phyloP scores from a whole-genome alignment of 73 alveolate genomes.

The Tetrahymena malaccensis region DNA sequence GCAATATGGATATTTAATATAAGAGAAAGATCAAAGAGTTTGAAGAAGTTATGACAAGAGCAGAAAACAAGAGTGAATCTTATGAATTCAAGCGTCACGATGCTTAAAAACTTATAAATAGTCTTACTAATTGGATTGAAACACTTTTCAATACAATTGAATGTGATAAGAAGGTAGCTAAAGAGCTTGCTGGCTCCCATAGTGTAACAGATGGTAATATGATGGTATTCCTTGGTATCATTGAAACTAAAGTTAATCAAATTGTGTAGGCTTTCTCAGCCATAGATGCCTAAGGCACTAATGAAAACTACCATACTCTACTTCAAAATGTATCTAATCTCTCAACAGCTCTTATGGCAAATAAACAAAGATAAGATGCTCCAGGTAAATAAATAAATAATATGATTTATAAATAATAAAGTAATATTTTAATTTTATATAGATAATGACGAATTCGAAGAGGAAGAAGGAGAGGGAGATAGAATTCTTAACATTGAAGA shows the following conservation, averaged over 20 bases:
- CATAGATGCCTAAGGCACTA: not conserved
- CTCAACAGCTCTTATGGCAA: not conserved
- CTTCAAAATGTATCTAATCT: not conserved
- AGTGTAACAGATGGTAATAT: conserved; percentile 67
- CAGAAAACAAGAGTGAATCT: conserved; percentile 67
- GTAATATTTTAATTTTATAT: no score
- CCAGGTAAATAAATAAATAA: not conserved
- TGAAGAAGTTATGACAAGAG: conserved; percentile 48
- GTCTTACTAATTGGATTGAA: conserved; percentile 47
- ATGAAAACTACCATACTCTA: not conserved
- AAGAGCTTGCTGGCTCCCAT: conserved; percentile 51
- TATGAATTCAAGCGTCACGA: conserved; percentile 66
- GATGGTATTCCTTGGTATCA: conserved; percentile 63
- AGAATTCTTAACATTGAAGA: conserved; percentile 27
- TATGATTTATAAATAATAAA: no score
- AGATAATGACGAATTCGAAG: conserved; percentile 32
- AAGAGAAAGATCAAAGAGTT: conserved; percentile 43
- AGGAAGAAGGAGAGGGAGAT: conserved; percentile 38
- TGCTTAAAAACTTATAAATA: conserved; percentile 65
- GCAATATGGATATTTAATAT: conserved; percentile 35
- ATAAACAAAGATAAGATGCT: not conserved
- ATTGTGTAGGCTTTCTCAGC: conserved; percentile 41
- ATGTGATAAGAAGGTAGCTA: conserved; percentile 52
- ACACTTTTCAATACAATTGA: conserved; percentile 56
- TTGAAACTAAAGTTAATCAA: conserved; percentile 67